Evolutionary conservation across 306 rosid species (phyloP).

Genomic region (Canavalia ensiformis): DNA sequence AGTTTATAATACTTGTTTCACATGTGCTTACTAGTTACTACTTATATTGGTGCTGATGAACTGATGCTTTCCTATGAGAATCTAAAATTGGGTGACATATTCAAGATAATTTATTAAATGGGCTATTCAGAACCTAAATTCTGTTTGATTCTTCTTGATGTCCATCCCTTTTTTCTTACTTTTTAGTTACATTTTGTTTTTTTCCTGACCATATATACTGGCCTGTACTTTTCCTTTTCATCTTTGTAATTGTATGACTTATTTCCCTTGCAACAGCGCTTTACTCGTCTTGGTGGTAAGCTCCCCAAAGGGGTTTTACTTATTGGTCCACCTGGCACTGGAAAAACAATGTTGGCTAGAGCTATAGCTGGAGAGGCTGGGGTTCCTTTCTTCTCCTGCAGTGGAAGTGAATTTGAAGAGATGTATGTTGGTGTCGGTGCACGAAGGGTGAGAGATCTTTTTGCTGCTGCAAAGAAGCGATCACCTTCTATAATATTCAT

Average conservation of each 20-base stretch:
- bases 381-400: constrained; percentile 94
- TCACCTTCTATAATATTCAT: constrained; percentile 94
- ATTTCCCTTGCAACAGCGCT: constrained; percentile 72
- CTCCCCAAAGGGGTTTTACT: constrained; percentile 97
- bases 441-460: constrained; percentile 92
- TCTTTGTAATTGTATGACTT: neutral
- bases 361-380: constrained; percentile 99
- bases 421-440: constrained; percentile 98
- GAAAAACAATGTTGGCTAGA: constrained; percentile 96
- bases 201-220: neutral
- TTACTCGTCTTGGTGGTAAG: constrained; percentile 97
- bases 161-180: neutral
- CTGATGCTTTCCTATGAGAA: neutral
- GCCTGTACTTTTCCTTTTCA: no score
- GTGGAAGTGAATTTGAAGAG: constrained; percentile 98
- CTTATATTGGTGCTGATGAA: neutral
- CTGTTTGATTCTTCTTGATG: neutral
- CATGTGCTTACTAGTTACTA: constrained; percentile 3
- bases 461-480: constrained; percentile 88
- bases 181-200: neutral
- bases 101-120: neutral
- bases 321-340: constrained; percentile 97
- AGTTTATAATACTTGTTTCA: constrained; percentile 5
- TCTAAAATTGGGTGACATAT: constrained; percentile 6
- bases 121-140: neutral